Evolutionary conservation across 1,284 basidiomycete species (phyloP).

Genomic region (Trichosporon sp.): DNA sequence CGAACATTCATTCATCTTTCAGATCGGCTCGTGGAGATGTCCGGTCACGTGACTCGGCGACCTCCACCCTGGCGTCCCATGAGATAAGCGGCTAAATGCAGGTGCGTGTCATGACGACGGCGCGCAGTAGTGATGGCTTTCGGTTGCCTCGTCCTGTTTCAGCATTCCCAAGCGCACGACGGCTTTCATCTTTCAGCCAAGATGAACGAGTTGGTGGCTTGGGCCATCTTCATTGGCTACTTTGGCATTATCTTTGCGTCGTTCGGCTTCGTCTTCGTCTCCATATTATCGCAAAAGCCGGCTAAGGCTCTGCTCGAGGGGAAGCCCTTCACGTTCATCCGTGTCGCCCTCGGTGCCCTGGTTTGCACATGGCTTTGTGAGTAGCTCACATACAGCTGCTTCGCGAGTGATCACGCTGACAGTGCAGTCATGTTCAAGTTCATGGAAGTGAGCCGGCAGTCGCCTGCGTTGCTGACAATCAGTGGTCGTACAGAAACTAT

Average conservation of each 20-base stretch:
- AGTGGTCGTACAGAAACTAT: constrained; percentile 58
- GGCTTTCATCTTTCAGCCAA: neutral
- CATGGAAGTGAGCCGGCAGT: constrained; percentile 49
- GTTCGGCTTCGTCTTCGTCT: constrained; percentile 47
- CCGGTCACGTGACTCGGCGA: neutral
- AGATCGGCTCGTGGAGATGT: neutral
- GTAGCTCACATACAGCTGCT: constrained; percentile 29
- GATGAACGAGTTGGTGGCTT: constrained; percentile 39
- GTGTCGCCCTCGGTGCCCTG: constrained; percentile 33
- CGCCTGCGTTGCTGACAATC: neutral
- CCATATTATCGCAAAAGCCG: constrained; percentile 28
- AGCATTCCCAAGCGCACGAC: neutral
- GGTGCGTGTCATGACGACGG: neutral
- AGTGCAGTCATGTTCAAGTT: constrained; percentile 45
- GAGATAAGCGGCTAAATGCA: neutral
- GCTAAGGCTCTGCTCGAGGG: constrained; percentile 21
- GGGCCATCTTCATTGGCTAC: constrained; percentile 53
- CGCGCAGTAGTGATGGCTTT: neutral
- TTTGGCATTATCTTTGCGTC: constrained; percentile 51
- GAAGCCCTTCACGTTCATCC: constrained; percentile 37
- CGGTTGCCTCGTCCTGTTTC: neutral
- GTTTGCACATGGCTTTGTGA: constrained; percentile 60
- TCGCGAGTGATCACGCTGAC: constrained; percentile 48
- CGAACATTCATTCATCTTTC: neutral
- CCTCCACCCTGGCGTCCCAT: neutral